Percentiles rank a stretch among this genome's conserved stretches.
Conservation (phyloP, 306 rosid genomes). For the Cicer pinnatifidum region DNA sequence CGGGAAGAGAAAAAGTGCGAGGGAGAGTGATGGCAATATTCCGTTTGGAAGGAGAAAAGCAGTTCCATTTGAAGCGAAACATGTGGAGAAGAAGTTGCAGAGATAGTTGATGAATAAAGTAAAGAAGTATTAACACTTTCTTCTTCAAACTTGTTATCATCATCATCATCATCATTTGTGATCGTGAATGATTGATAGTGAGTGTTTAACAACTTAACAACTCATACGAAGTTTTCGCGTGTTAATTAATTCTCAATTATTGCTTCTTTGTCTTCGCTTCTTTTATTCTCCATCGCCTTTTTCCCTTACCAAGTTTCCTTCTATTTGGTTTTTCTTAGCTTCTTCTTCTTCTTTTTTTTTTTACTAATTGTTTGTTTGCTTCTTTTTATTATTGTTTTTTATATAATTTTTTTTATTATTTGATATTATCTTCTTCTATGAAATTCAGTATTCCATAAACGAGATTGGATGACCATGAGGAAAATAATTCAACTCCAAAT, state of each 20-base stretch:
- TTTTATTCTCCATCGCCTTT: background rate
- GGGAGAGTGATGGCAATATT: constrained; percentile 40
- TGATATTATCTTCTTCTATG: too few relatives aligned
- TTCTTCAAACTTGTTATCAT: background rate
- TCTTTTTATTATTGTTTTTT: too few relatives aligned
- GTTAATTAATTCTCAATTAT: background rate
- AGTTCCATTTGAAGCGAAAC: constrained; percentile 31
- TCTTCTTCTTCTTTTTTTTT: too few relatives aligned
- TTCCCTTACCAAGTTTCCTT: background rate
- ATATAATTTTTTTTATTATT: too few relatives aligned
- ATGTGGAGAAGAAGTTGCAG: constrained; percentile 17
- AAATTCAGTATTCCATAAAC: too few relatives aligned
- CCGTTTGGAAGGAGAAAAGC: constrained; percentile 53
- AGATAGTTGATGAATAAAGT: background rate
- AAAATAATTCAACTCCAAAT: too few relatives aligned
- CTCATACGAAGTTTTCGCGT: background rate
- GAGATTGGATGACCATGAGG: too few relatives aligned
- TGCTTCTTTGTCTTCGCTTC: constrained; percentile 5
- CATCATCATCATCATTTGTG: background rate
- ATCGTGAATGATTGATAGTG: background rate
- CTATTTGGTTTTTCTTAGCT: too few relatives aligned
- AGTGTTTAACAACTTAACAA: too few relatives aligned
- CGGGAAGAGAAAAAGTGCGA: constrained; percentile 59
- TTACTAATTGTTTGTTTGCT: too few relatives aligned
- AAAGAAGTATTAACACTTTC: background rate